Base-by-base conservation (phyloP, 352 stramenopile species). In the Phytophthora foliorum region DNA sequence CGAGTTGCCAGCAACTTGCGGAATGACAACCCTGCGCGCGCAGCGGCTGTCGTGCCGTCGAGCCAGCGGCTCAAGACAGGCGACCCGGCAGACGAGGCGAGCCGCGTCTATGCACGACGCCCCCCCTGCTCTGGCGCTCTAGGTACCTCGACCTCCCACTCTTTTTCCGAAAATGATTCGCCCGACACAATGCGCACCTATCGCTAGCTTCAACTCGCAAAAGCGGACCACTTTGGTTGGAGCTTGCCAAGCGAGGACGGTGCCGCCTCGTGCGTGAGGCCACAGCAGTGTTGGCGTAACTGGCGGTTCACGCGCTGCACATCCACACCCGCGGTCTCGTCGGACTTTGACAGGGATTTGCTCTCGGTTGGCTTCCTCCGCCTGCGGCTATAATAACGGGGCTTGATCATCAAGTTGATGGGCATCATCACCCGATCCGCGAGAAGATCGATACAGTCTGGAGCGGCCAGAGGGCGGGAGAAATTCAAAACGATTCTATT, bases 1-100 rank as follows among this genome's bases (percentile, higher is more conserved):
- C 54, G 63, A 75, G 67, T 74, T 74, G 72, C 57, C 24, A 69
- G 79, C 77, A 88, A 85, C 74, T 85, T 88, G 63, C 67, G 61
- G 75, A 88, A 88, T 88, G 79, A 80, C 79, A 78, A 80, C 64
- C 72, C 27, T 58, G 58, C 61, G 55, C 54, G 39, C 57, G 39
- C 41, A 71, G 67, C 64, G 61, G 67, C 67, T 87, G 79, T 87
- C 74, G 79, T 77, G 51, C 67, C 55, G 53, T 77, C 62, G 73
- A 77, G 57, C 66, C 63, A 56, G 31, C 55, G 51, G 36, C 58
- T 34, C 50, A 57, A 62, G 63, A 63, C 56, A 69, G 54, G 52
- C 52, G 38, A 45, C 50, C 4, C 4, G 48, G 14, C 63, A 78
- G 61, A 73, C 67, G 67, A 65, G 56, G 24, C 60, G 19, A 8